A percentile compares a stretch with the other conserved stretches of the same genome.
These are phyloP conservation scores for Aaosphaeria arxii DNA, from an alignment of 2,329 filamentous ascomycete genomes.

Conservation along the genomic window DNA sequence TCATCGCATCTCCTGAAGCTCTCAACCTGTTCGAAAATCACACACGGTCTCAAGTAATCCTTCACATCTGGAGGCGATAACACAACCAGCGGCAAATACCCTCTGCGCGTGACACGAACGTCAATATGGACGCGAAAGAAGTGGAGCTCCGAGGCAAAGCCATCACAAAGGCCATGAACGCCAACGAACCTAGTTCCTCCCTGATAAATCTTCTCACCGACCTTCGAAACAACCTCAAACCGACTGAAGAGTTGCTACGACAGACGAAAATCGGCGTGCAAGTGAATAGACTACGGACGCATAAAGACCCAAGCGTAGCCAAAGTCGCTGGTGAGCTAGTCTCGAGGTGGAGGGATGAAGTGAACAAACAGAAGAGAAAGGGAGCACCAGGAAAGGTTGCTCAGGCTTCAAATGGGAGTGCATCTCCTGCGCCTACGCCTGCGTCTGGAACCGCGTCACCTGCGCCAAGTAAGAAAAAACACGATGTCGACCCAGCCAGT, in stretches of 20 bases:
- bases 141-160: conserved; percentile 74
- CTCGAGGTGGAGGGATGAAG: conserved; percentile 78
- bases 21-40: too few species aligned
- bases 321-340: conserved; percentile 79
- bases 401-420: conserved; percentile 31
- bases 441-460: conserved; percentile 41
- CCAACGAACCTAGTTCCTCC: conserved; percentile 70
- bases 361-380: conserved; percentile 53
- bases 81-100: not conserved
- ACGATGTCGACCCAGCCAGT: conserved; percentile 65
- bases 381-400: conserved; percentile 6
- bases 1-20: too few species aligned
- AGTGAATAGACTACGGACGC: conserved; percentile 79
- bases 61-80: too few species aligned
- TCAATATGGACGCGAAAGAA: conserved; percentile 74
- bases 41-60: too few species aligned
- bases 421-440: conserved; percentile 39
- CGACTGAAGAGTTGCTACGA: conserved; percentile 86
- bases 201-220: conserved; percentile 73
- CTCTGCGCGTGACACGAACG: conserved; percentile 7
- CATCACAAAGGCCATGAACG: conserved; percentile 73
- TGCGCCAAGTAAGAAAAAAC: conserved; percentile 53
- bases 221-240: conserved; percentile 74
- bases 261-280: conserved; percentile 89
- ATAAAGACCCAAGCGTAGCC: conserved; percentile 72